Evolutionary conservation across 2,329 filamentous ascomycete species (phyloP).

Genomic region (Diaporthe sp.): DNA sequence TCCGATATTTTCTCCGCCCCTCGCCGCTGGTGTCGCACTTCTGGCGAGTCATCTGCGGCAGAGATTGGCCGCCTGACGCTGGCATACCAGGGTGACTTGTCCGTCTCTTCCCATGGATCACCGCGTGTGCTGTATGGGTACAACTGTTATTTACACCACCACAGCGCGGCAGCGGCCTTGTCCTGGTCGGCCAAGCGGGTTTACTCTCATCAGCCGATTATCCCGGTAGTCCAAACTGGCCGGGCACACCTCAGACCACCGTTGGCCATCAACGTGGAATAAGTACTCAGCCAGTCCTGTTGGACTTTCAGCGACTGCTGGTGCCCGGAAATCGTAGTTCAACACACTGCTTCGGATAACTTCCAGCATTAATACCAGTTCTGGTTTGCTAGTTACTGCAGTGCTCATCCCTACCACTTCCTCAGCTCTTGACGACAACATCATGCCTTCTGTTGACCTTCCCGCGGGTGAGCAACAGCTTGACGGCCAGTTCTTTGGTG

Average conservation of each 20-base stretch:
- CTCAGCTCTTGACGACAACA: slow-evolving; percentile 20
- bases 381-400: no score
- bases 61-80: slow-evolving; percentile 2
- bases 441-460: slow-evolving; percentile 53
- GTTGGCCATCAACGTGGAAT: neutral
- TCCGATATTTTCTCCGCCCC: slow-evolving; percentile 47
- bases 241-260: neutral
- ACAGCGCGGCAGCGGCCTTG: neutral
- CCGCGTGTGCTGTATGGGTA: neutral
- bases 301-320: neutral
- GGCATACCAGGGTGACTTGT: neutral
- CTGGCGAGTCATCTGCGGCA: slow-evolving; percentile 6
- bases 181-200: slow-evolving; percentile 23
- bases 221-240: slow-evolving; percentile 7
- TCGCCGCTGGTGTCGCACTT: neutral
- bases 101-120: neutral
- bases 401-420: neutral
- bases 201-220: slow-evolving; percentile 13
- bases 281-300: slow-evolving; percentile 17
- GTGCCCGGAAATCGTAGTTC: neutral
- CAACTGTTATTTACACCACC: neutral
- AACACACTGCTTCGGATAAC: neutral
- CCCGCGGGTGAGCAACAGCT: slow-evolving; percentile 34
- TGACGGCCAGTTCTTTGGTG: slow-evolving; percentile 45
- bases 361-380: neutral